Evolutionary conservation across 1,284 basidiomycete genomes (phyloP).

Genomic region (Boletellus dicymbophilus): DNA sequence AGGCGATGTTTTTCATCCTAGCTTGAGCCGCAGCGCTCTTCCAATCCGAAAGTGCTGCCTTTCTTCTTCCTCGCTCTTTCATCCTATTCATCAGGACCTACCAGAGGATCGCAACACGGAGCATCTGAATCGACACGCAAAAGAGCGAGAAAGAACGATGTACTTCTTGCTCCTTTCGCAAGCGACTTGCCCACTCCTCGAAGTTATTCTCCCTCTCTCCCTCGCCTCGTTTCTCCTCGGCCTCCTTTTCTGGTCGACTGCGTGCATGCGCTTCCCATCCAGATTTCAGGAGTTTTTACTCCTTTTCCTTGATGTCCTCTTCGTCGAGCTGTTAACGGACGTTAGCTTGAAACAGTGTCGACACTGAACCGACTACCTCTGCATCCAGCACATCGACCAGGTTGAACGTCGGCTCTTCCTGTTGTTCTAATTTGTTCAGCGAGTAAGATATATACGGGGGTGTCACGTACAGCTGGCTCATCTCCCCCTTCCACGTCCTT

Average conservation of each 20-base stretch:
- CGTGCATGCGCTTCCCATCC: constrained; percentile 92
- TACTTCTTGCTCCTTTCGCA: constrained; percentile 82
- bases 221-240: constrained; percentile 74
- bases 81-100: constrained; percentile 83
- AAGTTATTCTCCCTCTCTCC: constrained; percentile 78
- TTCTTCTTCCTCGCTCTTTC: constrained; percentile 81
- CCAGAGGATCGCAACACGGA: not conserved
- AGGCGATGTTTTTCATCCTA: constrained; percentile 97
- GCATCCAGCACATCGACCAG: constrained; percentile 90
- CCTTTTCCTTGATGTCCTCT: constrained; percentile 93
- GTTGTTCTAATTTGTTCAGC: constrained; percentile 11
- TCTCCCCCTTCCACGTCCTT: constrained; percentile 72
- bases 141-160: constrained; percentile 6
- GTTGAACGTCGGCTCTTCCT: constrained; percentile 88
- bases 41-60: constrained; percentile 84
- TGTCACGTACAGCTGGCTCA: constrained; percentile 46
- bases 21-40: constrained; percentile 97
- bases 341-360: too few species aligned
- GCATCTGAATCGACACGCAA: not conserved
- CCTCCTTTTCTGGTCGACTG: constrained; percentile 85
- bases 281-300: constrained; percentile 89
- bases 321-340: constrained; percentile 85
- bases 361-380: constrained; percentile 53
- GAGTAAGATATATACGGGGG: not conserved
- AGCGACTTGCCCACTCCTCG: constrained; percentile 68